Conservation (phyloP, 805 yeast species). For the Nakazawaea wyomingensis region DNA sequence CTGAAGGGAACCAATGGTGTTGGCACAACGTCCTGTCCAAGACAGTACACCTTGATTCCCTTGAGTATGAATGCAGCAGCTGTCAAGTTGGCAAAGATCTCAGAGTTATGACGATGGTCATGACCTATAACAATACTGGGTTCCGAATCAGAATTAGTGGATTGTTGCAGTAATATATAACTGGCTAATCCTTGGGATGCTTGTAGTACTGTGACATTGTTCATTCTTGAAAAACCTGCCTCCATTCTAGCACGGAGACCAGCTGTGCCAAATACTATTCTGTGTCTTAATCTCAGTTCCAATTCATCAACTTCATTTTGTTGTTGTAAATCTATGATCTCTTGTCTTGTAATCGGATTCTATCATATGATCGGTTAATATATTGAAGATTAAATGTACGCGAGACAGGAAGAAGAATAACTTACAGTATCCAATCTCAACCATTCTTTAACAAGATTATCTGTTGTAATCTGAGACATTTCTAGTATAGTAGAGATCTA, state of each 20-base stretch:
- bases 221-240: slow-evolving; percentile 87
- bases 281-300: slow-evolving; percentile 42
- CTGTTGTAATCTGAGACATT: slow-evolving; percentile 9
- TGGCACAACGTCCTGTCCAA: slow-evolving; percentile 52
- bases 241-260: slow-evolving; percentile 86
- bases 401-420: not conserved
- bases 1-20: slow-evolving; percentile 94
- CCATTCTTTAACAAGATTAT: slow-evolving; percentile 32
- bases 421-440: slow-evolving; percentile 30
- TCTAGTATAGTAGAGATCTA: not conserved
- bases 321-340: slow-evolving; percentile 43
- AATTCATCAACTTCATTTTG: slow-evolving; percentile 37
- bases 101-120: slow-evolving; percentile 84
- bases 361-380: not conserved
- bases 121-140: slow-evolving; percentile 74
- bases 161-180: slow-evolving; percentile 33
- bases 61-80: slow-evolving; percentile 64
- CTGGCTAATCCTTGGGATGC: slow-evolving; percentile 79
- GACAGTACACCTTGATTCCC: slow-evolving; percentile 66
- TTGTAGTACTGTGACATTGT: slow-evolving; percentile 81
- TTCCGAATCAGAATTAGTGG: slow-evolving; percentile 19
- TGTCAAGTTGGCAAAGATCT: slow-evolving; percentile 71
- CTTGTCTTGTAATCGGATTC: slow-evolving; percentile 40
- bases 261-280: slow-evolving; percentile 89
- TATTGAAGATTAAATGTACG: no score